Conservation (phyloP, 1,284 basidiomycete species). For the Boletellus sp. region DNA sequence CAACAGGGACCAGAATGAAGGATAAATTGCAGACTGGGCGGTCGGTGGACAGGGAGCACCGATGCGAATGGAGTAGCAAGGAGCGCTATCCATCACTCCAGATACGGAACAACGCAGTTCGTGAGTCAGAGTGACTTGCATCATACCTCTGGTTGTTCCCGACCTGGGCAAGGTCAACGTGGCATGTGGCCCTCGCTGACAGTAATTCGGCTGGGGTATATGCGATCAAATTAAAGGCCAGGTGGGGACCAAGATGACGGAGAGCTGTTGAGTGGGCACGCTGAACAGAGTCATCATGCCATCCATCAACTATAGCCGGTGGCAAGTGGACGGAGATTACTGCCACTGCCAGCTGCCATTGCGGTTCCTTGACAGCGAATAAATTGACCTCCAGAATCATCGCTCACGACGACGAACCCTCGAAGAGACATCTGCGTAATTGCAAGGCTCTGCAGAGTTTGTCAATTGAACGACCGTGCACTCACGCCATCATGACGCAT, state of each 20-base stretch:
- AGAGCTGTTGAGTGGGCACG: not conserved
- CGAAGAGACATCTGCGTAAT: too few species aligned
- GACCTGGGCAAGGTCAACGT: too few species aligned
- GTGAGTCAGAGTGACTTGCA: not conserved
- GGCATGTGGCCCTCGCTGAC: not conserved
- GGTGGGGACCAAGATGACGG: not conserved
- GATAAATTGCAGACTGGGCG: not conserved
- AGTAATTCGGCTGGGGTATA: not conserved
- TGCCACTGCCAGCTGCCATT: constrained; percentile 10
- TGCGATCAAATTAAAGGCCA: too few species aligned
- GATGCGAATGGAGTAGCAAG: too few species aligned
- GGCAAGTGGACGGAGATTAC: not conserved
- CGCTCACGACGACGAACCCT: too few species aligned
- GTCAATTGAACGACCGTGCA: not conserved
- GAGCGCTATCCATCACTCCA: not conserved
- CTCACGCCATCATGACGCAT: not conserved
- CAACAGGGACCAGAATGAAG: not conserved
- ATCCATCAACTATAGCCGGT: not conserved
- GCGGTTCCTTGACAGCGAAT: not conserved
- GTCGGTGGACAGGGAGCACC: not conserved
- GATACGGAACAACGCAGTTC: not conserved
- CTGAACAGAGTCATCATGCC: too few species aligned
- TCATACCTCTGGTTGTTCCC: not conserved
- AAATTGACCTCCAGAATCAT: not conserved
- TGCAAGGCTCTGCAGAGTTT: not conserved